phyloP scores from a whole-genome alignment of 2,329 filamentous ascomycete species.

The Whalleya microplaca region DNA sequence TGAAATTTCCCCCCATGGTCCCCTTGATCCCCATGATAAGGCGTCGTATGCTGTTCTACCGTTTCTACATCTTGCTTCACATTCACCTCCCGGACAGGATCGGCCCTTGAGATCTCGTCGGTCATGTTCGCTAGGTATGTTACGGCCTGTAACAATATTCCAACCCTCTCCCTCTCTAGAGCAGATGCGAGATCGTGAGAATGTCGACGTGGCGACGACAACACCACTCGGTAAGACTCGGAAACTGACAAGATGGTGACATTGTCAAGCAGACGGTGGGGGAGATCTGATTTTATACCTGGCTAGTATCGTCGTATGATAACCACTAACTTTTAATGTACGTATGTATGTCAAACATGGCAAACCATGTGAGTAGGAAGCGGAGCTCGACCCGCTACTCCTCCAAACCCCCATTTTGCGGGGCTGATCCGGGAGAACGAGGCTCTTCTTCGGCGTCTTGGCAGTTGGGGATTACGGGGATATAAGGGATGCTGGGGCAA shows the following conservation, averaged over 20 bases:
- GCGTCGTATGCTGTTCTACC: constrained; percentile 21
- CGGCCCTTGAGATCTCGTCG: constrained; percentile 31
- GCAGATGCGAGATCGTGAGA: background rate
- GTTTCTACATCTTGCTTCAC: constrained; percentile 27
- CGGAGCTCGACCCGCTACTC: constrained; percentile 14
- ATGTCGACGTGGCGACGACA: background rate
- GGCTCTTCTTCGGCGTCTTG: constrained; percentile 35
- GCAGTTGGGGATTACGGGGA: constrained; percentile 26
- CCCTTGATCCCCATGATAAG: background rate
- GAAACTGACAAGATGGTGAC: background rate
- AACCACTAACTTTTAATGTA: background rate
- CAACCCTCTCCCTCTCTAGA: background rate
- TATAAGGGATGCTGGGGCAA: background rate
- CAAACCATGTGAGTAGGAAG: constrained; percentile 18
- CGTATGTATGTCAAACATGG: background rate
- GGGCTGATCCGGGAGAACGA: constrained; percentile 20
- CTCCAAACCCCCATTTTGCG: constrained; percentile 18
- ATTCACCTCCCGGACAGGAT: constrained; percentile 3
- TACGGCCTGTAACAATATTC: background rate
- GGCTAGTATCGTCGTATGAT: background rate
- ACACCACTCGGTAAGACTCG: too few species aligned
- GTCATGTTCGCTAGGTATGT: constrained; percentile 15
- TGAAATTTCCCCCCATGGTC: background rate
- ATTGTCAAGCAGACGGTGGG: background rate
- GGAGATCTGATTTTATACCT: background rate